Conservation (phyloP, 148 eudicot genomes). For the Camellia lanceoleosa region DNA sequence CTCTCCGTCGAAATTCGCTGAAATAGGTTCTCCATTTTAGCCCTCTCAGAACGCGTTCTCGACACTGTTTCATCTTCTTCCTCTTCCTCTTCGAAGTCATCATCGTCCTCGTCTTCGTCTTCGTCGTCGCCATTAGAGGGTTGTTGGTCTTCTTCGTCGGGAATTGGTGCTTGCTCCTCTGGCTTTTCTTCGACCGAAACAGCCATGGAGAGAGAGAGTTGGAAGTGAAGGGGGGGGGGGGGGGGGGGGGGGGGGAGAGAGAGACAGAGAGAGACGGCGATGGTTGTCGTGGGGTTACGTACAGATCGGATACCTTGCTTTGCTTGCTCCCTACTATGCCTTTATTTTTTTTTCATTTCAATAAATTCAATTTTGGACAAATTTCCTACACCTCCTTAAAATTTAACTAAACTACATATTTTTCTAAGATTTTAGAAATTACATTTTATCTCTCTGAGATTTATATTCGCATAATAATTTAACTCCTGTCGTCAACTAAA, state of each 20-base stretch:
- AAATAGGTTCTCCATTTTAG: slow-evolving; percentile 45
- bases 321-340: no score
- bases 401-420: no score
- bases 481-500: no score
- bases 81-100: slow-evolving; percentile 33
- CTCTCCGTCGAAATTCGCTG: slow-evolving; percentile 40
- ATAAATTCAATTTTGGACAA: no score
- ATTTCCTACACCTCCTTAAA: no score
- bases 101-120: slow-evolving; percentile 22
- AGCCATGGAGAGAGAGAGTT: slow-evolving; percentile 1
- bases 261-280: neutral
- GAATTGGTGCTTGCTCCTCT: slow-evolving; percentile 8
- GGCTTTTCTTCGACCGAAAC: slow-evolving; percentile 14
- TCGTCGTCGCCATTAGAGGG: slow-evolving; percentile 11
- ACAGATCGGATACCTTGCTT: no score
- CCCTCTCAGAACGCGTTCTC: slow-evolving; percentile 24
- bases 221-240: neutral
- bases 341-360: no score
- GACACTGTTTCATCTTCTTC: slow-evolving; percentile 25
- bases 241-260: neutral
- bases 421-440: no score
- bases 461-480: no score
- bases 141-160: slow-evolving; percentile 16
- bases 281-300: neutral
- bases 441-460: no score